These are phyloP conservation scores for Claviceps humidiphila DNA, from an alignment of 2,329 filamentous ascomycete genomes.

Conservation along the genomic window DNA sequence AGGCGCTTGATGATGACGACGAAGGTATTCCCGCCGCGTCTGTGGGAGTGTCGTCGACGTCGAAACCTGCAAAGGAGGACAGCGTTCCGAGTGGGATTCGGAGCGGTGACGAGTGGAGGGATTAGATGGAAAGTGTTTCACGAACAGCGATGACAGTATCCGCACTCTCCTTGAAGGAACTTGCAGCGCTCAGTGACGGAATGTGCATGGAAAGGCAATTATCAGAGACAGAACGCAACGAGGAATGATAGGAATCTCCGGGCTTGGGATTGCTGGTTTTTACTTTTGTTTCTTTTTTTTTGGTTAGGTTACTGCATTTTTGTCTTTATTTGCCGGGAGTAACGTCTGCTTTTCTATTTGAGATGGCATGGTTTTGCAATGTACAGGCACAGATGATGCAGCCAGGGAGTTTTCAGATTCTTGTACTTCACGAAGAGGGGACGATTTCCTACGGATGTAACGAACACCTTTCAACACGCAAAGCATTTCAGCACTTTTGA, in stretches of 20 bases:
- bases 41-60: constrained; percentile 8
- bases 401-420: too few relatives aligned
- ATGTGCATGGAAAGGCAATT: background rate
- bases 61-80: constrained; percentile 13
- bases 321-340: background rate
- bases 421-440: too few relatives aligned
- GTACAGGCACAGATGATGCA: background rate
- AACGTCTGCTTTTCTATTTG: too few relatives aligned
- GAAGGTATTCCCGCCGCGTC: constrained; percentile 14
- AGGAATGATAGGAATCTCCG: background rate
- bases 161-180: background rate
- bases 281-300: background rate
- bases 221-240: background rate
- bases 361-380: background rate
- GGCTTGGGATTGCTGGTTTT: background rate
- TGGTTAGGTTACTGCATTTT: background rate
- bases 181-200: background rate
- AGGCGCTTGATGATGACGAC: constrained; percentile 34
- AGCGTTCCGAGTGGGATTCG: constrained; percentile 26
- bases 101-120: constrained; percentile 34
- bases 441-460: too few relatives aligned
- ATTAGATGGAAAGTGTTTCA: constrained; percentile 12
- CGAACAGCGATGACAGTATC: background rate
- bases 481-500: too few relatives aligned
- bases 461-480: too few relatives aligned